These are phyloP conservation scores for Phaeosphaeriaceae sp. DNA, from an alignment of 2,329 filamentous ascomycete species.

Conservation along the genomic window DNA sequence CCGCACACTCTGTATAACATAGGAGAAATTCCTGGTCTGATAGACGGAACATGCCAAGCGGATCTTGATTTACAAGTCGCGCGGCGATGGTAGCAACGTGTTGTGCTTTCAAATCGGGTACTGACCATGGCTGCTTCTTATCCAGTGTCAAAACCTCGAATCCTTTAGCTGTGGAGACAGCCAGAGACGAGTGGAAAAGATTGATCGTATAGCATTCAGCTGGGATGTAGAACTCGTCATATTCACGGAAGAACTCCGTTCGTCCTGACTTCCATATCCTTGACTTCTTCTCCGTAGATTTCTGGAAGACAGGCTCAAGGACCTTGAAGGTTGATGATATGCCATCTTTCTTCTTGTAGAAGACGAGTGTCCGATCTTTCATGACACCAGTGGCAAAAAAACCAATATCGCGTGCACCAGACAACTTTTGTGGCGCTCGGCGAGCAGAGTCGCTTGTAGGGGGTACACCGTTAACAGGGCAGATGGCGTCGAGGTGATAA, in stretches of 20 bases:
- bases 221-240: slow-evolving; percentile 98
- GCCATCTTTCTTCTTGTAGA: slow-evolving; percentile 96
- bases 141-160: slow-evolving; percentile 96
- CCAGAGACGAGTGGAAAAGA: slow-evolving; percentile 92
- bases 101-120: slow-evolving; percentile 81
- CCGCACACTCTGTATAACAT: slow-evolving; percentile 93
- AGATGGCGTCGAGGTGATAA: slow-evolving; percentile 89
- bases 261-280: slow-evolving; percentile 73
- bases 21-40: slow-evolving; percentile 82
- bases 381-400: slow-evolving; percentile 96
- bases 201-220: slow-evolving; percentile 95
- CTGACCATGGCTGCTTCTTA: slow-evolving; percentile 94
- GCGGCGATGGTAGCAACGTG: slow-evolving; percentile 84
- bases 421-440: slow-evolving; percentile 88
- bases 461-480: slow-evolving; percentile 60
- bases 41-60: slow-evolving; percentile 95
- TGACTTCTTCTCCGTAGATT: slow-evolving; percentile 82
- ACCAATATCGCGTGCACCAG: slow-evolving; percentile 85
- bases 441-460: slow-evolving; percentile 74
- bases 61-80: slow-evolving; percentile 81
- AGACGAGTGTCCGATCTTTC: slow-evolving; percentile 93
- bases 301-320: slow-evolving; percentile 93
- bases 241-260: slow-evolving; percentile 97
- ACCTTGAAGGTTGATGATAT: slow-evolving; percentile 96
- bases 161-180: slow-evolving; percentile 87